Base-by-base conservation (phyloP, 176 grass and related monocot species). In the Zizania latifolia region DNA sequence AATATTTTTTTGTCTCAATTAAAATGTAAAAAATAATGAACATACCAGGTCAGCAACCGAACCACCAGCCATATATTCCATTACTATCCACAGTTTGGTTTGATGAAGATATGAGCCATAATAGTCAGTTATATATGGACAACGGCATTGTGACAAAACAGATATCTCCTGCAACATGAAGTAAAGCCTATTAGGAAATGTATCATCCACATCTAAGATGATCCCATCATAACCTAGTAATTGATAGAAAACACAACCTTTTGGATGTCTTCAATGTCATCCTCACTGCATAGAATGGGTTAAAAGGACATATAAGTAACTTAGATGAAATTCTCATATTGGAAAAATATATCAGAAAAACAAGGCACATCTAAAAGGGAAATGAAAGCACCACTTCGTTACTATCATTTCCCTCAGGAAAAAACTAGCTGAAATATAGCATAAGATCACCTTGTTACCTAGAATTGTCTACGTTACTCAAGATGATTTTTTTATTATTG, bases 1-100 rank as follows among this genome's bases (percentile, higher is more conserved):
- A 79, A 37, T 24, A 21, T 58, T 79, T 24, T 69, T 27, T 0
- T 19, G 35, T 10, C 27, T 36, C 33, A 73, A 81, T 13, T 12
- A 22, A 84, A 28, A 73, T 76, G 40, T 27, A 81, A 24, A 74
- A 85, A 69, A 72, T 38, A 75, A 8, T 64, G 16, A 71, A 94
- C 91, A 82, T 92, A 99, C 96, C 43, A 99, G 87, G 59, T 99
- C 96, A 79, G 96, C 96, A 58, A 99, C 92, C 76, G 96, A 99
- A 82, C 96, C 96, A 57, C 96, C 96, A 90, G 96, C 96, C 96
- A 99, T 99, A 77, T 99, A 99, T 74, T 99, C 96, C 96, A 99
- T 99, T 57, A 92, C 82, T 82, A 99, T 99, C 92, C 92, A 92
- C 46, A 99, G 71, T 81, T 99, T 95, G 10, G 96, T 99, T 87